phyloP scores from a whole-genome alignment of 768 basidiomycete species.

The Trametes punicea region DNA sequence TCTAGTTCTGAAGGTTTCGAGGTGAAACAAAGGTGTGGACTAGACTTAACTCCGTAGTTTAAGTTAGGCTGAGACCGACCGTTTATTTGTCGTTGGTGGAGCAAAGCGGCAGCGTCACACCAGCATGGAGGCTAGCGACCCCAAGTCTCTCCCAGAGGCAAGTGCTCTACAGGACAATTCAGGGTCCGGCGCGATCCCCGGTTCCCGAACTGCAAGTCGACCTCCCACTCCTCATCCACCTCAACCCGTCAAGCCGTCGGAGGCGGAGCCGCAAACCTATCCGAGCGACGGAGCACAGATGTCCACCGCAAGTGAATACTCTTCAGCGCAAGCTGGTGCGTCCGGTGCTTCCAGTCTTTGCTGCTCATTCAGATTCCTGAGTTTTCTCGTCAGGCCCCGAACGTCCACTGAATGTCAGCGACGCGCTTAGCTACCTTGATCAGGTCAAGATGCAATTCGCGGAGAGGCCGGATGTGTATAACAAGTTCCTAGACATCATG shows the following conservation, averaged over 20 bases:
- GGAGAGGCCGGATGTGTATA: conserved; percentile 60
- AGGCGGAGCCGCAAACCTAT: background rate
- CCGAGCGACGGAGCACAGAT: background rate
- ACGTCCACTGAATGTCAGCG: conserved; percentile 56
- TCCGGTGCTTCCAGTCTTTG: too few species aligned
- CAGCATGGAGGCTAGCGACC: background rate
- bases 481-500: conserved; percentile 65
- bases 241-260: background rate
- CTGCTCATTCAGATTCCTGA: background rate
- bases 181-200: background rate
- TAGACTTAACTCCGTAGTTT: too few species aligned
- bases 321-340: background rate
- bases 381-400: conserved; percentile 21
- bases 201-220: background rate
- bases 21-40: too few species aligned
- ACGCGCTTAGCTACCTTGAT: conserved; percentile 61
- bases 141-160: background rate
- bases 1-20: background rate
- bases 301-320: background rate
- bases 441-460: conserved; percentile 61
- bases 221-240: conserved; percentile 1
- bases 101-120: background rate
- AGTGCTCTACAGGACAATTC: background rate
- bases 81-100: background rate
- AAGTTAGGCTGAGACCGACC: conserved; percentile 7